A percentile compares a stretch with the other conserved stretches of the same genome.
These are phyloP conservation scores for Botrytis deweyae DNA, from an alignment of 2,329 filamentous ascomycete genomes.

Conservation along the genomic window DNA sequence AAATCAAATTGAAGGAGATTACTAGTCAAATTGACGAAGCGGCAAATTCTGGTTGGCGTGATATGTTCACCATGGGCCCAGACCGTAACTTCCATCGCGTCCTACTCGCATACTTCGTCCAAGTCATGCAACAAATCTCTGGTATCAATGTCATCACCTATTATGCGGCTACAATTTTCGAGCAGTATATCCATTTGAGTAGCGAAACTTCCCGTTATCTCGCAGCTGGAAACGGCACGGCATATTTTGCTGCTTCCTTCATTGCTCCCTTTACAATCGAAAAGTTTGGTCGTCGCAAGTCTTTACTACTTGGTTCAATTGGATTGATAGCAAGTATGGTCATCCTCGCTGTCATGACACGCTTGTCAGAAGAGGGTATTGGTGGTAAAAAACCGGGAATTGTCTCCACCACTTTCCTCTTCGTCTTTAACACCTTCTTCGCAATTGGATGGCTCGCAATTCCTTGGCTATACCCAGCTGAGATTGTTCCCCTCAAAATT, in stretches of 20 bases:
- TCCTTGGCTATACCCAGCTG: slow-evolving; percentile 53
- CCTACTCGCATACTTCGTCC: slow-evolving; percentile 69
- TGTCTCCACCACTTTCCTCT: slow-evolving; percentile 41
- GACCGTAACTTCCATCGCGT: slow-evolving; percentile 59
- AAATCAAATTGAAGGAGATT: slow-evolving; percentile 37
- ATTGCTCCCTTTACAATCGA: slow-evolving; percentile 47
- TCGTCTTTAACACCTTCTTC: slow-evolving; percentile 55
- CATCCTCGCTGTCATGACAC: slow-evolving; percentile 48
- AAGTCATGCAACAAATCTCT: slow-evolving; percentile 51
- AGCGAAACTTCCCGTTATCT: slow-evolving; percentile 52
- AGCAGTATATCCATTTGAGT: slow-evolving; percentile 48
- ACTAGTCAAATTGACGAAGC: slow-evolving; percentile 10
- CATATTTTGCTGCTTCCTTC: slow-evolving; percentile 16
- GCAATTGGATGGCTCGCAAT: slow-evolving; percentile 49
- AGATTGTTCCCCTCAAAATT: slow-evolving; percentile 53
- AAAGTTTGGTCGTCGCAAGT: slow-evolving; percentile 62
- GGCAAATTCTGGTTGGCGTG: background rate
- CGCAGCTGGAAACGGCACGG: slow-evolving; percentile 49
- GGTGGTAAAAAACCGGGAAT: slow-evolving; percentile 19
- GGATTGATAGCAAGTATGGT: slow-evolving; percentile 60
- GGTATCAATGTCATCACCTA: slow-evolving; percentile 48
- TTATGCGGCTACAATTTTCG: slow-evolving; percentile 52
- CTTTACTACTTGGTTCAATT: slow-evolving; percentile 69
- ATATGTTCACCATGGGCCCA: slow-evolving; percentile 21
- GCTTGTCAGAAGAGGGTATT: slow-evolving; percentile 39